Conservation (phyloP, 805 yeast genomes). For the Starmerella gropengiesseri region DNA sequence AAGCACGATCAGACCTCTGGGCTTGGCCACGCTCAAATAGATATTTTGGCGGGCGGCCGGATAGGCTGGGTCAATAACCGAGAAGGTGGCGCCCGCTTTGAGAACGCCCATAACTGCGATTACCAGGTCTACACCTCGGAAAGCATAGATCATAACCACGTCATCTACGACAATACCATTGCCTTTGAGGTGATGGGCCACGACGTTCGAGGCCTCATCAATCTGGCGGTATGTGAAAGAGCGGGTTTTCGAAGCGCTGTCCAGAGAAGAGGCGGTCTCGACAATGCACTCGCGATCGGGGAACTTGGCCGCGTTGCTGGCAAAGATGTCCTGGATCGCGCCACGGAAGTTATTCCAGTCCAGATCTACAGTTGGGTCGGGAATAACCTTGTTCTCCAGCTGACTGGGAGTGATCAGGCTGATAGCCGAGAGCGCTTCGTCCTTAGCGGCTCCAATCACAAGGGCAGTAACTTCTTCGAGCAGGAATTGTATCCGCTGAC, state of each 20-base stretch:
- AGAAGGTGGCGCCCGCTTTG: conserved; percentile 97
- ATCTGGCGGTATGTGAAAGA: conserved; percentile 77
- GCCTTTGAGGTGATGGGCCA: conserved; percentile 74
- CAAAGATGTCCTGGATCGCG: conserved; percentile 92
- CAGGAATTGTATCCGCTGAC: conserved; percentile 55
- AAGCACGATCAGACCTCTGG: conserved; percentile 79
- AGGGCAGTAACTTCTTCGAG: conserved; percentile 55
- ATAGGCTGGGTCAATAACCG: conserved; percentile 97
- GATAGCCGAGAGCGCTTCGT: conserved; percentile 44
- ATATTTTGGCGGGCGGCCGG: conserved; percentile 97
- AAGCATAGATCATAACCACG: conserved; percentile 94
- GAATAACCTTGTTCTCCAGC: conserved; percentile 38
- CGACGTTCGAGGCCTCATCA: conserved; percentile 82
- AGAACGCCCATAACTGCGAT: conserved; percentile 96
- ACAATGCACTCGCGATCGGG: conserved; percentile 88
- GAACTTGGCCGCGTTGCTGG: conserved; percentile 67
- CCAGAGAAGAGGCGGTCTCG: conserved; percentile 65
- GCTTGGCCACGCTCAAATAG: conserved; percentile 86
- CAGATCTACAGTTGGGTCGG: conserved; percentile 77
- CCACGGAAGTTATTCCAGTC: conserved; percentile 91
- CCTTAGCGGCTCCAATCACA: conserved; percentile 25
- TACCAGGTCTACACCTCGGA: conserved; percentile 93
- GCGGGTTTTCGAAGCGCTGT: conserved; percentile 41
- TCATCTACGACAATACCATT: conserved; percentile 84
- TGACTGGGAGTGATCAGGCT: conserved; percentile 63